Base-by-base conservation (phyloP, 2,329 filamentous ascomycete species). In the Fusarium setosum region DNA sequence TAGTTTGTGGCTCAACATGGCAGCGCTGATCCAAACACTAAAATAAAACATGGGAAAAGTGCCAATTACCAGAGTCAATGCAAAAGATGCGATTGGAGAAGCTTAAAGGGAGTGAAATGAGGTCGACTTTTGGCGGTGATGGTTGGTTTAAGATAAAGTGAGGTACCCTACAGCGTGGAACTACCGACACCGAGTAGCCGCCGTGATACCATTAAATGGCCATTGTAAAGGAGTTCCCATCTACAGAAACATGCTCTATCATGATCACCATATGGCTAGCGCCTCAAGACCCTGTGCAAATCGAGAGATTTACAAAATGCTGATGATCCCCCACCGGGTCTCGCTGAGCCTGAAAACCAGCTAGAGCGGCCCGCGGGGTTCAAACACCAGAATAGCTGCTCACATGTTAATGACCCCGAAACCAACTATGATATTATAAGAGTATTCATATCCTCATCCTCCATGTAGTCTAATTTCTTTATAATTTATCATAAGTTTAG, bases 1-100 rank as follows among this genome's bases (percentile, higher is more conserved):
- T 56, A 61, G 24, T 48, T 17, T 23, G 21, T 9, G 31, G 26
- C 37, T 55, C 37, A 42, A 48, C 5, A 44, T 65, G 51, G 42
- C 56, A 65, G 56, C 32, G 64, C 29, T 42, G 64, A 61, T 67
- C 60, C 17, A 31, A 41, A 9, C 48, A 37, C 60, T 68, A 67
- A n/a, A n/a, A 32, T 34, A 18, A 29, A 40, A 32, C 41, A 41
- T 34, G 37, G 34, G 18, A 54, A 38, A 37, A 38, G 12, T 41
- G 49, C 56, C 47, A 61, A 18, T 44, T 21, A 12, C 23, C 35
- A 42, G 31, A 13, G 37, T 21, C 34, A 37, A 29, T 21, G 21
- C 26, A 48, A 49, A 18, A 38, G 12, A 57, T 37, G 24, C 21
- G 59, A 54, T 67, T 67, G 50, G 59, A 40, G 21, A 56, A 6